Evolutionary conservation across 2,329 filamentous ascomycete species (phyloP).

Genomic region (Bipolaris gigantea): DNA sequence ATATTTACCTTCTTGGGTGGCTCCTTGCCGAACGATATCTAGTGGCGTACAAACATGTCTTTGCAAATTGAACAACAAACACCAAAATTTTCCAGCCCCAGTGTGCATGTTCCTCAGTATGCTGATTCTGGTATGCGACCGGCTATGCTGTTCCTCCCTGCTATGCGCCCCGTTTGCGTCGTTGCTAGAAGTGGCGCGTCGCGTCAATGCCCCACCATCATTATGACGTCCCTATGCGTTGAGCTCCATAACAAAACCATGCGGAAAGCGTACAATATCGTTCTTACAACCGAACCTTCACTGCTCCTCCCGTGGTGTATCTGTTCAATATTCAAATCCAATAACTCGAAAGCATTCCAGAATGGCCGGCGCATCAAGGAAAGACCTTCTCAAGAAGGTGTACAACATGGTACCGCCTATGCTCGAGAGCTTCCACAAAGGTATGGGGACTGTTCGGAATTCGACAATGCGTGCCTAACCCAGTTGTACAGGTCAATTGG

Average conservation of each 20-base stretch:
- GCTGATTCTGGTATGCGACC: too few relatives aligned
- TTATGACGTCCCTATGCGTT: conserved; percentile 21
- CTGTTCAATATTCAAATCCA: background rate
- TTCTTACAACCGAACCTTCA: conserved; percentile 1
- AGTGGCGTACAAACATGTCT: conserved; percentile 13
- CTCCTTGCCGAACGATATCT: background rate
- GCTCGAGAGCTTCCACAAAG: conserved; percentile 95
- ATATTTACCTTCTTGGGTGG: conserved; percentile 1
- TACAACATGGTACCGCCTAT: conserved; percentile 92
- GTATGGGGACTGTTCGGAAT: conserved; percentile 49
- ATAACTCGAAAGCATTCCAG: conserved; percentile 6
- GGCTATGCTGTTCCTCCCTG: background rate
- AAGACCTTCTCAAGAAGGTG: conserved; percentile 75
- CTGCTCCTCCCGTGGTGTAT: background rate
- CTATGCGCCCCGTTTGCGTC: background rate
- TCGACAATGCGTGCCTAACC: conserved; percentile 15
- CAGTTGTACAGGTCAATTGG: conserved; percentile 72
- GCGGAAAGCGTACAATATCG: conserved; percentile 8
- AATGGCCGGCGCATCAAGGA: conserved; percentile 64
- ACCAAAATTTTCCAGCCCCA: background rate
- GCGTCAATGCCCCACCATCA: conserved; percentile 25
- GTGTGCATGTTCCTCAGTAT: background rate
- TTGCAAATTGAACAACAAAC: conserved; percentile 10
- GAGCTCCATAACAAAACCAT: conserved; percentile 18
- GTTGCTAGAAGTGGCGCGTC: conserved; percentile 20